Evolutionary conservation across 139 green algal genomes (phyloP), one percentile per base, ranked within the genome.

Genomic region (Chlamydomonas schloesseri): DNA sequence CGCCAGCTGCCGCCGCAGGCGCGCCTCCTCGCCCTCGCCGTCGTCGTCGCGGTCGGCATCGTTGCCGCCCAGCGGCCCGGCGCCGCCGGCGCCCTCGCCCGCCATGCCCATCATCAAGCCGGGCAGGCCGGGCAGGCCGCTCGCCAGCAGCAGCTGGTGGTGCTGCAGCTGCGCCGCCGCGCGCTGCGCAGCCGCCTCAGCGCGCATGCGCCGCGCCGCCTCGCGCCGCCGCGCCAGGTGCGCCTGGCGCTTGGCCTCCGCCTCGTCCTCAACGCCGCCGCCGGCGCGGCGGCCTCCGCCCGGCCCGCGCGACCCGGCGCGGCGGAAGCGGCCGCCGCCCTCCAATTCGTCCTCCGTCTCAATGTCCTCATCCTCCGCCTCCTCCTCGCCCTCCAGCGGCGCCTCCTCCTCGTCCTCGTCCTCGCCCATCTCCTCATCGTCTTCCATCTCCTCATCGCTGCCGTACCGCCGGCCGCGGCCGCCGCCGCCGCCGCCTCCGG

Each of bases 221-320:
- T 85, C 79, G 10, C 79, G 65, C 1, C 79, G 79, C 6, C 67
- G 65, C 0, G 79, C 79, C 6, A 85, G 65, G 23, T 76, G 24
- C 23, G 79, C 79, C 67, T 85, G 79, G 3, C 79, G 79, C 67
- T 77, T 76, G 31, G 79, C 65, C 79, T 85, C 79, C 20, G 79
- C 79, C 18, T 85, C 79, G 1, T 85, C 65, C 10, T 20, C 28
- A 1, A 42, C 29, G 10, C 18, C 15, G 6, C 55, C 18, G 20
- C 55, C 21, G 8, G 55, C 55, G 18, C 55, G 20, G 55, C 55
- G 20, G 21, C 18, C 55, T 2, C 18, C 21, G 55, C 55, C 55
- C 8, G 55, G 20, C 9, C 55, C 55, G 55, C 21, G 55, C 55
- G 64, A 37, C 15, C 31, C 69, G 13, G 69, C 33, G 21, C 70